Percentiles rank a stretch among this genome's conserved stretches.
phyloP scores from a whole-genome alignment of 495 filamentous ascomycete species.

The Neurospora sp. region DNA sequence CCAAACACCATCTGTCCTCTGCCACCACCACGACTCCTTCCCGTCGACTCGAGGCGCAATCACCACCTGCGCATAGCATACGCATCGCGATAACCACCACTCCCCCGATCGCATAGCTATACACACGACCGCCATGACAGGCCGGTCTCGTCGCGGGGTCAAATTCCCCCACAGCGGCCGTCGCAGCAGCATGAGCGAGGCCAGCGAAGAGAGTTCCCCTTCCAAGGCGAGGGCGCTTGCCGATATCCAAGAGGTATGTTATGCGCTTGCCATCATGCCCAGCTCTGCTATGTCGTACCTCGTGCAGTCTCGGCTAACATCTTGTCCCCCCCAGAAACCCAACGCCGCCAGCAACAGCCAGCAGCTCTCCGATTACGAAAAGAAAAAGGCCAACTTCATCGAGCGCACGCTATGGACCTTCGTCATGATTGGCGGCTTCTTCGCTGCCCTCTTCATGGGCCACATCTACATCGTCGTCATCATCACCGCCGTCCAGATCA shows the following conservation, averaged over 20 bases:
- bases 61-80: not conserved
- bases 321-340: constrained; percentile 18
- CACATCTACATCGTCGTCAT: constrained; percentile 95
- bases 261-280: not conserved
- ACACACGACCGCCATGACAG: constrained; percentile 16
- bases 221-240: constrained; percentile 32
- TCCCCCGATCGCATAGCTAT: not conserved
- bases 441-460: constrained; percentile 80
- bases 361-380: constrained; percentile 67
- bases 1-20: not conserved
- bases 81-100: not conserved
- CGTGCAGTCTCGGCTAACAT: constrained; percentile 5
- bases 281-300: not conserved
- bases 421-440: constrained; percentile 93
- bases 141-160: constrained; percentile 2
- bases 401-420: constrained; percentile 97
- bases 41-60: not conserved
- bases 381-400: constrained; percentile 98
- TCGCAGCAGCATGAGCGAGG: constrained; percentile 66
- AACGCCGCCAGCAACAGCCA: constrained; percentile 14
- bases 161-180: constrained; percentile 23
- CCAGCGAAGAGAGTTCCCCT: constrained; percentile 56
- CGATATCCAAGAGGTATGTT: constrained; percentile 29
- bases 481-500: constrained; percentile 85
- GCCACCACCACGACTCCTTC: not conserved